Evolutionary conservation across 1,139 yeast species (phyloP).

Genomic region (Magnusiomyces suaveolens): DNA sequence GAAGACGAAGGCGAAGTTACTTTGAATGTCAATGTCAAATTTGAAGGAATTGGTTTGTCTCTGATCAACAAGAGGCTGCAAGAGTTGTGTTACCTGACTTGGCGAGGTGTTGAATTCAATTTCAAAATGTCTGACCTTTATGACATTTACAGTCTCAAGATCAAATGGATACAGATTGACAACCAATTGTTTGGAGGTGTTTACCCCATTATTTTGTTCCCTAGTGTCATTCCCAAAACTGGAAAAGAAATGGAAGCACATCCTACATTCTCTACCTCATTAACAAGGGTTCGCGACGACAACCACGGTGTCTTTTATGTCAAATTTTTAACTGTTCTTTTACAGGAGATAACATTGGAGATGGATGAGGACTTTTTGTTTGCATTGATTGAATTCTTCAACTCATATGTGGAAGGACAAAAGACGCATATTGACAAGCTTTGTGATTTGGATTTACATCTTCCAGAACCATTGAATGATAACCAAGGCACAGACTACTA

Average conservation of each 20-base stretch:
- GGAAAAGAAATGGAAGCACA: conserved; percentile 78
- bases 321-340: conserved; percentile 78
- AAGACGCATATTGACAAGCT: conserved; percentile 51
- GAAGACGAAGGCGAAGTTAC: conserved; percentile 56
- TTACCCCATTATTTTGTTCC: conserved; percentile 84
- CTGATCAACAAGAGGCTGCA: conserved; percentile 59
- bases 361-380: conserved; percentile 88
- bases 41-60: conserved; percentile 88
- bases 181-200: conserved; percentile 84
- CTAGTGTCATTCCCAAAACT: conserved; percentile 80
- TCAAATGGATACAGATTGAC: conserved; percentile 93
- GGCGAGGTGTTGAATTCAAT: conserved; percentile 70
- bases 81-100: conserved; percentile 73
- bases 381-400: conserved; percentile 70
- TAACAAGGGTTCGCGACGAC: conserved; percentile 77
- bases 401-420: conserved; percentile 35
- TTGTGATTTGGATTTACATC: conserved; percentile 51
- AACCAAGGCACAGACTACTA: conserved; percentile 64
- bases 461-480: conserved; percentile 64
- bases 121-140: conserved; percentile 79
- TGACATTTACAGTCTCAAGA: conserved; percentile 67
- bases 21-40: conserved; percentile 42
- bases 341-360: conserved; percentile 88
- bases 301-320: conserved; percentile 82
- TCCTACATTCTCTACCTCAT: conserved; percentile 80